Conservation (phyloP, 176 grass and related monocot species). For the Alopecurus myosuroides region DNA sequence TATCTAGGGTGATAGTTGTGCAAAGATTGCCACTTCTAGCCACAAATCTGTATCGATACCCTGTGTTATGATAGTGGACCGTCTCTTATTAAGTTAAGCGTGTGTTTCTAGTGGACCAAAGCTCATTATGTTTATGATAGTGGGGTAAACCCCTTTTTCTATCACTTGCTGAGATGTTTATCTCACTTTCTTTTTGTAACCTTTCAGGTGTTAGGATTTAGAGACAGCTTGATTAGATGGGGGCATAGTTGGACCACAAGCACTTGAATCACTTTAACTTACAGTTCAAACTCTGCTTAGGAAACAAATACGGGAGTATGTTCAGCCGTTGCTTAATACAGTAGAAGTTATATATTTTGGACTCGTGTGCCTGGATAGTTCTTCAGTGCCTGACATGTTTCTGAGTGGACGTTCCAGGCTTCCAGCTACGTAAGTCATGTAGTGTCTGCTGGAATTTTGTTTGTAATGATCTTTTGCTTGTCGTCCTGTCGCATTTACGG, state of each 20-base stretch:
- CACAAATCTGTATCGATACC: too few relatives aligned
- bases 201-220: neutral
- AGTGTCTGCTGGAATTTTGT: neutral
- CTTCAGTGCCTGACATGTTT: neutral
- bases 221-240: too few relatives aligned
- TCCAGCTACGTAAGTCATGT: neutral
- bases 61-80: neutral
- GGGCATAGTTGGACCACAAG: neutral
- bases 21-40: neutral
- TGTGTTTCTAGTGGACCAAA: neutral
- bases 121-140: neutral
- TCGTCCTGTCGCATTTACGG: neutral
- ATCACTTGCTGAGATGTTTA: neutral
- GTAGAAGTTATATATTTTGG: neutral
- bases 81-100: neutral
- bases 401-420: neutral
- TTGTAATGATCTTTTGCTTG: neutral
- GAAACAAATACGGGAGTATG: neutral
- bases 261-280: neutral
- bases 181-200: neutral
- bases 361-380: neutral
- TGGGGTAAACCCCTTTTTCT: neutral
- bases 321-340: neutral
- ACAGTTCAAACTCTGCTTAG: neutral
- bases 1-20: neutral